Percentiles rank a stretch among this genome's conserved stretches.
Evolutionary conservation across 495 filamentous ascomycete species (phyloP).

Genomic region (Aspergillus avenaceus): DNA sequence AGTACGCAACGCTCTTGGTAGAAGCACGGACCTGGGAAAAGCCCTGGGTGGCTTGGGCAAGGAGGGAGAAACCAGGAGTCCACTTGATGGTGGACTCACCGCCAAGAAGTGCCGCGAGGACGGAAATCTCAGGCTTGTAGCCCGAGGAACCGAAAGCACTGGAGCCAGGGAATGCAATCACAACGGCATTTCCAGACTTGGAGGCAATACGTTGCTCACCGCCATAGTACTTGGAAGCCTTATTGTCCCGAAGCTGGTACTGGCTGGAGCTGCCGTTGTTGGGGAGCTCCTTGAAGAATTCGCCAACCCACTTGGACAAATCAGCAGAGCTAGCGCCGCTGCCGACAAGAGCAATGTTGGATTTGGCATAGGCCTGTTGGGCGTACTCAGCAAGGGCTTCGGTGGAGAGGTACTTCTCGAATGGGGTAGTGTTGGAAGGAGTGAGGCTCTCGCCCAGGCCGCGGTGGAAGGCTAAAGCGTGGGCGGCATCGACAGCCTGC

Average conservation of each 20-base stretch:
- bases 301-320: slow-evolving; percentile 83
- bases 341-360: slow-evolving; percentile 85
- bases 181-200: slow-evolving; percentile 66
- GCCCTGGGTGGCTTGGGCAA: slow-evolving; percentile 68
- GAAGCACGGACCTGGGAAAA: slow-evolving; percentile 61
- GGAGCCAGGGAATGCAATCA: slow-evolving; percentile 89
- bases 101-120: slow-evolving; percentile 86
- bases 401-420: slow-evolving; percentile 72
- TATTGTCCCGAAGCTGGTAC: slow-evolving; percentile 35
- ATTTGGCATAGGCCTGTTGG: slow-evolving; percentile 72
- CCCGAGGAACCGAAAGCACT: slow-evolving; percentile 62
- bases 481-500: slow-evolving; percentile 78
- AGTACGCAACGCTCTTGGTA: slow-evolving; percentile 80
- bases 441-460: slow-evolving; percentile 77
- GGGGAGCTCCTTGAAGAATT: slow-evolving; percentile 69
- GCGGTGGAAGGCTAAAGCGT: slow-evolving; percentile 87
- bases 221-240: slow-evolving; percentile 79
- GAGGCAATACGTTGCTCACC: slow-evolving; percentile 89
- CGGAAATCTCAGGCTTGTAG: slow-evolving; percentile 85
- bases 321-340: slow-evolving; percentile 76
- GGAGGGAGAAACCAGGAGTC: slow-evolving; percentile 85
- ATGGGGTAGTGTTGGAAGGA: slow-evolving; percentile 63
- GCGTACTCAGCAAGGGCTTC: slow-evolving; percentile 68
- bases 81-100: slow-evolving; percentile 92
- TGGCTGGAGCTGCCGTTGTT: slow-evolving; percentile 30